These are phyloP conservation scores for Linum usitatissimum DNA, from an alignment of 345 rosid genomes.

Conservation along the genomic window DNA sequence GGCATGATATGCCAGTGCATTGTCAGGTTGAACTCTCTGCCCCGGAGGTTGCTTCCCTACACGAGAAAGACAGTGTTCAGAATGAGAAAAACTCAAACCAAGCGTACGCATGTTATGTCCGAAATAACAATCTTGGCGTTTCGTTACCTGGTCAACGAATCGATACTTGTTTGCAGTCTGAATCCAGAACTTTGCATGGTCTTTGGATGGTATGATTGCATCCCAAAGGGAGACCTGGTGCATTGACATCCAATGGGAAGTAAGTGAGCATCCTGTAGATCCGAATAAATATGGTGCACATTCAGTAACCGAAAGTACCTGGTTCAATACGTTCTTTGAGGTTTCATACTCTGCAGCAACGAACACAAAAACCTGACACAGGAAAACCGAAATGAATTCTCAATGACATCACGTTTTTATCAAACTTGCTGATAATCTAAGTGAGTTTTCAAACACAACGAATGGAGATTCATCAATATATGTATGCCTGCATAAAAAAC, in stretches of 20 bases:
- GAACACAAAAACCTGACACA: constrained; percentile 60
- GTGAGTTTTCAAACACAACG: neutral
- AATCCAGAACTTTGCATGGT: constrained; percentile 65
- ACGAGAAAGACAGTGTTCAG: constrained; percentile 3
- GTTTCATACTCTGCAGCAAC: constrained; percentile 89
- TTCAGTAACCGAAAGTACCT: constrained; percentile 33
- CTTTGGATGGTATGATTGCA: constrained; percentile 73
- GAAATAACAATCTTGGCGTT: neutral
- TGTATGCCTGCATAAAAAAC: neutral
- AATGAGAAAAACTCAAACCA: constrained; percentile 3
- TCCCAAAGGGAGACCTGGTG: constrained; percentile 91
- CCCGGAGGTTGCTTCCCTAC: constrained; percentile 76
- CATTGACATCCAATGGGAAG: constrained; percentile 4
- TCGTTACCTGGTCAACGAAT: constrained; percentile 76
- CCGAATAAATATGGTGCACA: neutral
- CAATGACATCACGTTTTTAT: neutral
- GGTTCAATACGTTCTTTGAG: constrained; percentile 67
- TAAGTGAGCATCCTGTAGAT: neutral
- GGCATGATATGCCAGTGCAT: constrained; percentile 98
- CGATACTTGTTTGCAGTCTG: constrained; percentile 81
- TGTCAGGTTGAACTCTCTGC: constrained; percentile 77
- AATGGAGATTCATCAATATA: neutral
- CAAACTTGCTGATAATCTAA: neutral
- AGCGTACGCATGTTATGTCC: neutral
- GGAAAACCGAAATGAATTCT: neutral